Evolutionary conservation across 148 eudicot species (phyloP).

Genomic region (Simmondsia chinensis): DNA sequence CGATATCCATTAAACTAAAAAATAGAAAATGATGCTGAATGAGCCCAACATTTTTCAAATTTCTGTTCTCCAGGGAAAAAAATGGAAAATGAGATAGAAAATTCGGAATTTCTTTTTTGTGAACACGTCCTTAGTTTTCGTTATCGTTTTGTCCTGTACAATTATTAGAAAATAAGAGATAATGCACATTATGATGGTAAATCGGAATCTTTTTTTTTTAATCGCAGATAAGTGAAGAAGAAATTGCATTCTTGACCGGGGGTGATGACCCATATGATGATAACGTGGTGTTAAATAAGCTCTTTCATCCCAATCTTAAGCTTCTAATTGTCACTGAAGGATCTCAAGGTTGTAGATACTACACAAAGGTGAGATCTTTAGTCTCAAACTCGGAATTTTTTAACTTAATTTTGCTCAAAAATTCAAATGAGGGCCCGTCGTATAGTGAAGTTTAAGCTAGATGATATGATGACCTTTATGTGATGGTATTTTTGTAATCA

Average conservation of each 20-base stretch:
- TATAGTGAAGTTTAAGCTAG: no score
- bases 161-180: no score
- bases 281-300: conserved; percentile 60
- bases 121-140: no score
- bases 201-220: not conserved
- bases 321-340: conserved; percentile 84
- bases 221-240: conserved; percentile 82
- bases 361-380: conserved; percentile 41
- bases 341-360: conserved; percentile 76
- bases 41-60: no score
- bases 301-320: conserved; percentile 74
- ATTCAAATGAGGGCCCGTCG: not conserved
- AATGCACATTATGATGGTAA: not conserved
- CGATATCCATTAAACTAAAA: no score
- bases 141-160: no score
- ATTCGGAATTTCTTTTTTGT: no score
- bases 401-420: not conserved
- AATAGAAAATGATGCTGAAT: no score
- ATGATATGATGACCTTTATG: no score
- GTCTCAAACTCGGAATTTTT: not conserved
- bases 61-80: no score
- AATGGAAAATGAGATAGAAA: no score
- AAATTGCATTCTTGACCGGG: conserved; percentile 68
- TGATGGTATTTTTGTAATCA: no score
- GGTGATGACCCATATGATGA: conserved; percentile 70